These are phyloP conservation scores for Raddia distichophylla DNA, from an alignment of 176 grass and related monocot species.

Conservation along the genomic window DNA sequence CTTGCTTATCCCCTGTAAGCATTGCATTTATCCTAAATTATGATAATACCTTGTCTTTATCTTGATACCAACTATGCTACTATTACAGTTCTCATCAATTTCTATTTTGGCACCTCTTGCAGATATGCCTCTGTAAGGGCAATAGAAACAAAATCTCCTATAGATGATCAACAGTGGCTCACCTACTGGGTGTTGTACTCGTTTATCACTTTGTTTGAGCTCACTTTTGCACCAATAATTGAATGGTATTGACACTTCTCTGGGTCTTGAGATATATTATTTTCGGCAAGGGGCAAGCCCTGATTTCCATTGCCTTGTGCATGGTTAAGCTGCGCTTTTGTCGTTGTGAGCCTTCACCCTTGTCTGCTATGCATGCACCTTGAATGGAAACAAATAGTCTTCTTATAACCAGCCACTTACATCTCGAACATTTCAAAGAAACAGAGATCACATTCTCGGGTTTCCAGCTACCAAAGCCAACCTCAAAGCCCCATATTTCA, in stretches of 20 bases:
- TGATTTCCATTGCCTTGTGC: no score
- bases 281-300: no score
- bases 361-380: no score
- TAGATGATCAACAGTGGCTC: conserved; percentile 98
- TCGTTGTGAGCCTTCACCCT: no score
- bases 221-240: conserved; percentile 82
- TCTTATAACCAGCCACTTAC: no score
- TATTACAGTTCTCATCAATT: conserved; percentile 15
- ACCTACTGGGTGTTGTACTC: conserved; percentile 99
- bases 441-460: no score
- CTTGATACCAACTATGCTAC: not conserved
- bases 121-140: conserved; percentile 95
- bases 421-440: no score
- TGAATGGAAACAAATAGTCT: no score
- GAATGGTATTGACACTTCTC: conserved; percentile 60
- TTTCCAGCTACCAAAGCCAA: no score
- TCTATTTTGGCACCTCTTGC: conserved; percentile 23
- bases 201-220: conserved; percentile 95
- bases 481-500: no score
- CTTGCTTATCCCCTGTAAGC: conserved; percentile 98
- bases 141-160: conserved; percentile 95
- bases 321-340: no score
- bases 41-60: not conserved
- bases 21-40: not conserved
- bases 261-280: not conserved